Percentiles rank a stretch among this genome's conserved stretches.
Conservation (phyloP, 2,329 filamentous ascomycete genomes). For the Herpomyces periplanetae region DNA sequence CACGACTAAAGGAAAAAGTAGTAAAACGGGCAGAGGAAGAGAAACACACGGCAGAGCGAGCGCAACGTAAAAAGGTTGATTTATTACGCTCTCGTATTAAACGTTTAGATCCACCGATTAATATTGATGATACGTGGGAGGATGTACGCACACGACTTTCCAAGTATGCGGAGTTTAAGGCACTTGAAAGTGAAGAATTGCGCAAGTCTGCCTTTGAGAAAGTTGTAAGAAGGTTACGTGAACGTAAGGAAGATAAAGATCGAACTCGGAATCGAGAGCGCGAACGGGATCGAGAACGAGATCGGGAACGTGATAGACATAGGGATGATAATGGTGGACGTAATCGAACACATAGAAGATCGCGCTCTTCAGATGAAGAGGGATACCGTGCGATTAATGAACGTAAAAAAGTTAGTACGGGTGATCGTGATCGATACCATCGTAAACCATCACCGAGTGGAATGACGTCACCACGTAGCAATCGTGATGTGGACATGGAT, state of each 20-base stretch:
- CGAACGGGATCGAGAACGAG: constrained; percentile 4
- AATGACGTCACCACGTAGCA: too few species aligned
- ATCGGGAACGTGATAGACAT: constrained; percentile 10
- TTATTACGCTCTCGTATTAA: constrained; percentile 53
- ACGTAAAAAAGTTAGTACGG: too few species aligned
- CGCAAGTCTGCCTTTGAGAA: constrained; percentile 63
- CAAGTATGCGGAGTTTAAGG: constrained; percentile 45
- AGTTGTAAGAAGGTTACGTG: constrained; percentile 50
- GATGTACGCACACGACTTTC: constrained; percentile 30
- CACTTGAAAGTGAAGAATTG: constrained; percentile 40
- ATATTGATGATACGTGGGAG: constrained; percentile 45
- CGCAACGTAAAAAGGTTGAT: constrained; percentile 50
- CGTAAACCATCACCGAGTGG: too few species aligned
- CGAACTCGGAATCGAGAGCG: constrained; percentile 3
- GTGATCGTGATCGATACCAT: too few species aligned
- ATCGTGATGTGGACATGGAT: too few species aligned
- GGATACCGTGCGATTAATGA: too few species aligned
- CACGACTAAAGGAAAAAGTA: constrained; percentile 55
- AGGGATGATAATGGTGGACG: too few species aligned
- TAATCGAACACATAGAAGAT: too few species aligned
- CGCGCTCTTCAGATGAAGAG: too few species aligned
- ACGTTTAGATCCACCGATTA: constrained; percentile 49
- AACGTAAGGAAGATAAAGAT: constrained; percentile 34
- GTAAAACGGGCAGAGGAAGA: constrained; percentile 48
- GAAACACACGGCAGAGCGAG: constrained; percentile 36